Evolutionary conservation across 2,329 filamentous ascomycete species (phyloP).

Genomic region (Colletotrichum costaricense): DNA sequence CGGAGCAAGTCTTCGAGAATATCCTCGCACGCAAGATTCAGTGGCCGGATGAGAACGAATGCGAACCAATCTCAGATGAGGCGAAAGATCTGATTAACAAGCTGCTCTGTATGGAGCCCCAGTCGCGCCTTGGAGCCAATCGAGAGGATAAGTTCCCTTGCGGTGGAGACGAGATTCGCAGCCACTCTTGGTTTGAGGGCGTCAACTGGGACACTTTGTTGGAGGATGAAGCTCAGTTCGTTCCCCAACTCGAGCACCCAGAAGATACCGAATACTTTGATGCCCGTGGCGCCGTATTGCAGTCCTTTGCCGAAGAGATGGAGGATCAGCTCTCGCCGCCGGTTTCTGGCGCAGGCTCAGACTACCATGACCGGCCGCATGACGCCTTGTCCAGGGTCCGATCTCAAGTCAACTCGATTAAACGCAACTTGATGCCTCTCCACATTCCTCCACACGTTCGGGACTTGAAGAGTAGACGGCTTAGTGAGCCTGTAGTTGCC

Average conservation of each 20-base stretch:
- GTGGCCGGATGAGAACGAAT: constrained; percentile 88
- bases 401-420: constrained; percentile 87
- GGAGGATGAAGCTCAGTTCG: constrained; percentile 96
- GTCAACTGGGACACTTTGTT: constrained; percentile 91
- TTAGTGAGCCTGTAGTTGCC: constrained; percentile 88
- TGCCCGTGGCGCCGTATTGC: constrained; percentile 87
- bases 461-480: constrained; percentile 85
- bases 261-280: constrained; percentile 99
- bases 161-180: constrained; percentile 91
- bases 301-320: constrained; percentile 93
- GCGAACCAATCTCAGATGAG: constrained; percentile 80
- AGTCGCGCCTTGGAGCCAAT: constrained; percentile 86
- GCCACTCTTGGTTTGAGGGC: constrained; percentile 87
- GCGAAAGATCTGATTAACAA: constrained; percentile 96
- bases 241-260: constrained; percentile 90
- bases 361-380: constrained; percentile 90
- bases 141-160: constrained; percentile 82
- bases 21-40: constrained; percentile 90
- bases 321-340: constrained; percentile 87
- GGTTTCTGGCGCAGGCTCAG: constrained; percentile 73
- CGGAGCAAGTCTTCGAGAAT: constrained; percentile 96
- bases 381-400: constrained; percentile 92
- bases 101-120: constrained; percentile 86
- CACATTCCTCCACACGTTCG: constrained; percentile 97
- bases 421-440: constrained; percentile 91